Percentiles rank a stretch among this genome's conserved stretches.
Evolutionary conservation across 192 early-diverging fungal genomes (phyloP).

Genomic region (Obelidium mucronatum): DNA sequence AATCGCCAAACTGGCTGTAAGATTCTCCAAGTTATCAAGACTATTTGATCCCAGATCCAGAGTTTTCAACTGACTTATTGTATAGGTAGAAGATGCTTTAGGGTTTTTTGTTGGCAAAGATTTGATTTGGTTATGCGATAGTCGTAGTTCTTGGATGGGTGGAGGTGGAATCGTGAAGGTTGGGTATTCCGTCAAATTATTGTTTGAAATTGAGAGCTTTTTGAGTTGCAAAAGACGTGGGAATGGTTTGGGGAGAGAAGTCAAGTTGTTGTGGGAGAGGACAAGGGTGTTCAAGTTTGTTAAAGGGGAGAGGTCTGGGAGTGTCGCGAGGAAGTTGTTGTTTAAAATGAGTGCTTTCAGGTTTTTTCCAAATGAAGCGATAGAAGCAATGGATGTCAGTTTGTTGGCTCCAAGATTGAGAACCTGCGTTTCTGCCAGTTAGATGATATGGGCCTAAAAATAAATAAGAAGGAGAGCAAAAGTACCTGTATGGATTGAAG

Average conservation of each 20-base stretch:
- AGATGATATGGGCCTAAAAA: too few relatives aligned
- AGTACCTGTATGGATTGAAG: background rate
- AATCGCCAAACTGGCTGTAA: conserved; percentile 50
- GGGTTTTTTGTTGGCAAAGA: conserved; percentile 39
- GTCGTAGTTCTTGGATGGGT: conserved; percentile 72
- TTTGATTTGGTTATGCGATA: conserved; percentile 79
- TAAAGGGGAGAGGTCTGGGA: conserved; percentile 21
- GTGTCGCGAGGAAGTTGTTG: conserved; percentile 62
- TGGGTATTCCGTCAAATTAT: conserved; percentile 70
- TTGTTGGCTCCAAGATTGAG: conserved; percentile 77
- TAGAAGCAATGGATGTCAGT: conserved; percentile 62
- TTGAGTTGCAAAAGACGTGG: conserved; percentile 63
- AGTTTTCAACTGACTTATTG: conserved; percentile 34
- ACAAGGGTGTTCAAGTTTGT: conserved; percentile 50
- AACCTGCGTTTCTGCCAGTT: conserved; percentile 45
- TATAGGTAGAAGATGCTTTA: conserved; percentile 40
- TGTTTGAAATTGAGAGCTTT: conserved; percentile 82
- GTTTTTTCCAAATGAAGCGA: conserved; percentile 60
- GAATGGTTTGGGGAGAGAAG: conserved; percentile 52
- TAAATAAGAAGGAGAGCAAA: too few relatives aligned
- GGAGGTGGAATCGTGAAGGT: conserved; percentile 56
- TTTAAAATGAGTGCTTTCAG: conserved; percentile 84
- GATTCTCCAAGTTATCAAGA: conserved; percentile 73
- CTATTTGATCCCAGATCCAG: conserved; percentile 24
- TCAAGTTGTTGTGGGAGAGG: conserved; percentile 79